These are phyloP conservation scores for Carallia brachiata DNA, from an alignment of 345 rosid genomes.

Conservation along the genomic window DNA sequence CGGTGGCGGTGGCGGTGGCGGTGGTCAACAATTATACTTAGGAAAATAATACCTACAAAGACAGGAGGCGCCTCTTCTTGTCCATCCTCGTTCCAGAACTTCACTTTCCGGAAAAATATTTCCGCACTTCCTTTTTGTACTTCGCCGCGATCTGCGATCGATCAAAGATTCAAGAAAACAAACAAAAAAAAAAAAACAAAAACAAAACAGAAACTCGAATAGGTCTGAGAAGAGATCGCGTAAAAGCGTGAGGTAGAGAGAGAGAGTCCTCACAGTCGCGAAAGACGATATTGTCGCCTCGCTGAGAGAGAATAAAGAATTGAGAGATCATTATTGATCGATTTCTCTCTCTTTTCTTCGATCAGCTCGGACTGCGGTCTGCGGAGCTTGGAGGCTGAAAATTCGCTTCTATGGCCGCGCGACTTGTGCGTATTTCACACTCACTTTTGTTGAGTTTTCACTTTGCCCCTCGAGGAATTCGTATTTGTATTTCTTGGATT, in stretches of 20 bases:
- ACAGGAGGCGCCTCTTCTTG: conserved; percentile 97
- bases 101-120: conserved; percentile 92
- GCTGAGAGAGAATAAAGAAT: conserved; percentile 93
- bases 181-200: neutral
- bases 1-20: neutral
- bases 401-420: too few relatives aligned
- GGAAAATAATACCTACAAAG: conserved; percentile 84
- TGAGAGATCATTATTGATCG: conserved; percentile 74
- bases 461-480: too few relatives aligned
- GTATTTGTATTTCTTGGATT: too few relatives aligned
- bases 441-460: too few relatives aligned
- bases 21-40: conserved; percentile 4
- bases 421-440: too few relatives aligned
- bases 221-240: neutral
- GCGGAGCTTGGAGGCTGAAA: too few relatives aligned
- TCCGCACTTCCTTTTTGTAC: conserved; percentile 88
- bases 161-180: neutral
- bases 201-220: neutral
- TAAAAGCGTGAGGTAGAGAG: neutral
- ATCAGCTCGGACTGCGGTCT: neutral
- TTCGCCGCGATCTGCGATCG: conserved; percentile 76
- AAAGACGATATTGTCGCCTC: conserved; percentile 97
- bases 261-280: conserved; percentile 71
- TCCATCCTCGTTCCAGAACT: conserved; percentile 98
- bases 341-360: neutral